Base-by-base conservation (phyloP, 83 land plant species). In the Larix sibirica region DNA sequence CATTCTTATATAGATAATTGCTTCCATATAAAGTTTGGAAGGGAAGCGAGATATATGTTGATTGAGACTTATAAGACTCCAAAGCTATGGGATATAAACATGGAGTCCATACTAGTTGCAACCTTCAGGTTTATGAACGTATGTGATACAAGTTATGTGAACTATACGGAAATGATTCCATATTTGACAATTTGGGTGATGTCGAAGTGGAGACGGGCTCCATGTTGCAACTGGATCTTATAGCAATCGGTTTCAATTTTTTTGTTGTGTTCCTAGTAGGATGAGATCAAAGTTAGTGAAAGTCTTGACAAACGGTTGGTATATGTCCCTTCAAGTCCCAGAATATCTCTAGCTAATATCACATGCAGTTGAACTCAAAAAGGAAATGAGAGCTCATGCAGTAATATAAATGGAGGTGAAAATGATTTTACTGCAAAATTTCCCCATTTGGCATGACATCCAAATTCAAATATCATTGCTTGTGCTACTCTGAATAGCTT, bases 31-130 rank as follows among this genome's bases (percentile, higher is more conserved):
- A 84, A 84, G 79, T 84, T 84, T 83, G 75, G 74, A 56, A 83
- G 65, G 56, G 80, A 65, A 62, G 89, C 87, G 20, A 70, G 89
- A 42, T 67, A 90, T 82, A 90, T 90, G 61, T 80, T 90, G 24
- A 87, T 90, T 84, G 90, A 92, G 64, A 92, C 90, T 84, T 92
- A 92, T 76, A 92, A 90, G 94, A 84, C 90, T 40, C 85, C 87
- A 36, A 87, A 87, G 90, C 88, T 84, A 31, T n/a, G 88, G 28
- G 28, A 28, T 28, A 28, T 28, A 28, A 28, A 28, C 28, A 28
- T 28, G 28, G 0, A 28, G 28, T 28, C 0, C 0, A 28, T 0
- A 28, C 28, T 0, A 28, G 0, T 28, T 28, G 28, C 28, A 28
- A 28, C 28, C 28, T 28, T 28, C 0, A 28, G 28, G 28, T 28